A percentile compares a stretch with the other conserved stretches of the same genome.
Conservation (phyloP, 2,329 filamentous ascomycete species). For the Periconia sp. region DNA sequence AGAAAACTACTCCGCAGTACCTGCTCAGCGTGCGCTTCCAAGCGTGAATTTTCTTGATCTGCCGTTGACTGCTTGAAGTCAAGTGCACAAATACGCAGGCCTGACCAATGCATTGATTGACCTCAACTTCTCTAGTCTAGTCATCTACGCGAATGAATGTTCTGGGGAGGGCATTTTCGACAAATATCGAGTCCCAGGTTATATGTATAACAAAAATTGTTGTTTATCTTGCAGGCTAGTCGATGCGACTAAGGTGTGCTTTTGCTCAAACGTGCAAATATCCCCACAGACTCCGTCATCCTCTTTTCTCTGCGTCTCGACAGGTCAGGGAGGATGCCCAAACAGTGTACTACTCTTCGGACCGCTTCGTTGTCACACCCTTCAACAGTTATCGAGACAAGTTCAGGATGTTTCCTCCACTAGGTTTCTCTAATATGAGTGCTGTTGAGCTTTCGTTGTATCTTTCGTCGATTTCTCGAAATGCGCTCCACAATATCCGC, state of each 20-base stretch:
- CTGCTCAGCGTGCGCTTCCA: background rate
- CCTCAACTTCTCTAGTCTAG: constrained; percentile 1
- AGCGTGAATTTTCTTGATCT: background rate
- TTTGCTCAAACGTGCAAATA: constrained; percentile 1
- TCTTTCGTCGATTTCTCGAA: constrained; percentile 9
- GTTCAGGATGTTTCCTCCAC: background rate
- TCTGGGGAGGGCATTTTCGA: too few relatives aligned
- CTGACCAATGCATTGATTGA: background rate
- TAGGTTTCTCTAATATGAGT: background rate
- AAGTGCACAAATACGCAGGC: background rate
- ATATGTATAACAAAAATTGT: too few relatives aligned
- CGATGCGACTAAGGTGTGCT: background rate
- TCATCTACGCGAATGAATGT: background rate
- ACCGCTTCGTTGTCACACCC: constrained; percentile 11
- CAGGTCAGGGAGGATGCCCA: constrained; percentile 11
- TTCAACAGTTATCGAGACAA: background rate
- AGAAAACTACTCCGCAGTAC: background rate
- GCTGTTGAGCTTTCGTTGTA: constrained; percentile 13
- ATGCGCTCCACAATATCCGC: constrained; percentile 14
- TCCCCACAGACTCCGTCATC: background rate
- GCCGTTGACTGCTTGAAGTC: background rate
- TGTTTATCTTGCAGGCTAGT: background rate
- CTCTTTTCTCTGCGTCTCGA: constrained; percentile 13
- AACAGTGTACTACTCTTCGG: constrained; percentile 8
- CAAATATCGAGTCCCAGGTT: too few relatives aligned